phyloP scores from a whole-genome alignment of 2,329 filamentous ascomycete species.

The Dryadomyces quercivorus region DNA sequence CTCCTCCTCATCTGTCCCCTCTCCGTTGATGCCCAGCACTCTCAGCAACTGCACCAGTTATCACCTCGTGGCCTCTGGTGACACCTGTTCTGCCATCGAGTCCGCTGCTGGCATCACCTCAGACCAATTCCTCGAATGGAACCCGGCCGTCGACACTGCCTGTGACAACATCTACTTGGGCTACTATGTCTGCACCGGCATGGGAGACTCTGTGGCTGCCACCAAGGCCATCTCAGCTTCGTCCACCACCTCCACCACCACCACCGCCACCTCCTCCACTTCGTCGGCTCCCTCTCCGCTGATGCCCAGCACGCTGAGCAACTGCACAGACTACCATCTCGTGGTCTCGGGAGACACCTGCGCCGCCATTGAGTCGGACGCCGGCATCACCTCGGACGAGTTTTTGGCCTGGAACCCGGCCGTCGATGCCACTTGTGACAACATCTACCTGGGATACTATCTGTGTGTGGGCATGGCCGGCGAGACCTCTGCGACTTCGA shows the following conservation, averaged over 20 bases:
- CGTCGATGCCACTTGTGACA: too few relatives aligned
- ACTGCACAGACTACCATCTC: too few relatives aligned
- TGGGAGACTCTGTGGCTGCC: too few relatives aligned
- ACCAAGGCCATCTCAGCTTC: too few relatives aligned
- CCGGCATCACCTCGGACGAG: too few relatives aligned
- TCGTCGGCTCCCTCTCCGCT: too few relatives aligned
- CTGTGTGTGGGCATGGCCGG: not conserved
- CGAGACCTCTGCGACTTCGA: not conserved
- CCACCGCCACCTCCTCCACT: too few relatives aligned
- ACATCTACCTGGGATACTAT: not conserved
- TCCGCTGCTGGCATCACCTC: not conserved
- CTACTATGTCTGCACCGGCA: not conserved
- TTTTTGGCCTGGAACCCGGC: too few relatives aligned
- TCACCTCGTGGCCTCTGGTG: not conserved
- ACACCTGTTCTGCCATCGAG: not conserved
- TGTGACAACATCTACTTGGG: not conserved
- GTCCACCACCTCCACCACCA: too few relatives aligned
- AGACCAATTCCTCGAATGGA: not conserved
- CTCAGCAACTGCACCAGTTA: not conserved
- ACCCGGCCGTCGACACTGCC: not conserved
- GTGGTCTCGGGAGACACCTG: too few relatives aligned
- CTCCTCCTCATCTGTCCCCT: not conserved
- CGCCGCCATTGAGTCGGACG: too few relatives aligned
- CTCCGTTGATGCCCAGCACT: not conserved
- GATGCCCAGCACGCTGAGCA: too few relatives aligned